These are phyloP conservation scores for Ogataea siamensis DNA, from an alignment of 805 yeast species.

Conservation along the genomic window DNA sequence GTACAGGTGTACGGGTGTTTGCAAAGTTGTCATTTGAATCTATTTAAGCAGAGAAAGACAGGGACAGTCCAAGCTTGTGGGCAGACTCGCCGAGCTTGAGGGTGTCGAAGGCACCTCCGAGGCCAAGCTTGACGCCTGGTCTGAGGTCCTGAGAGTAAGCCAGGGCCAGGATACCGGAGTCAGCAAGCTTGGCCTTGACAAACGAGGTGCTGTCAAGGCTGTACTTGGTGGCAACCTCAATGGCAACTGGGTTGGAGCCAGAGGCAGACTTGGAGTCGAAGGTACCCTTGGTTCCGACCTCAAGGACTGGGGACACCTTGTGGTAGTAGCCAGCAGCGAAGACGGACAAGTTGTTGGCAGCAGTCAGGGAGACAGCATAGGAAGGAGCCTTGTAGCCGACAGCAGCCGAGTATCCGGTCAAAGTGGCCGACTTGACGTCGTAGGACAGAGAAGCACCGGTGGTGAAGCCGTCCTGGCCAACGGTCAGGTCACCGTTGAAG, in stretches of 20 bases:
- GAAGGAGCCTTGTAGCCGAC: slow-evolving; percentile 88
- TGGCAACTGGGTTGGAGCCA: slow-evolving; percentile 75
- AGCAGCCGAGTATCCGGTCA: slow-evolving; percentile 91
- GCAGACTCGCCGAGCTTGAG: slow-evolving; percentile 93
- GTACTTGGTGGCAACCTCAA: slow-evolving; percentile 97
- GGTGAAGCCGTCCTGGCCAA: slow-evolving; percentile 94
- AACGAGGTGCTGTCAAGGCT: slow-evolving; percentile 81
- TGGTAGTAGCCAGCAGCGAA: slow-evolving; percentile 97
- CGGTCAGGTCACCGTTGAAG: slow-evolving; percentile 91
- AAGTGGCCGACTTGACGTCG: slow-evolving; percentile 89
- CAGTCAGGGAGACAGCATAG: slow-evolving; percentile 82
- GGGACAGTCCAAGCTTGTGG: slow-evolving; percentile 95
- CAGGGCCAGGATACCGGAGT: slow-evolving; percentile 90
- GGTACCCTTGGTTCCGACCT: slow-evolving; percentile 97
- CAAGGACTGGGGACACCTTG: slow-evolving; percentile 85
- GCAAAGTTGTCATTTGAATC: slow-evolving; percentile 1
- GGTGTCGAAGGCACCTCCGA: slow-evolving; percentile 96
- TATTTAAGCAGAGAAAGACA: slow-evolving; percentile 85
- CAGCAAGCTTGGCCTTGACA: slow-evolving; percentile 95
- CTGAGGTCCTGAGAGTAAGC: slow-evolving; percentile 92
- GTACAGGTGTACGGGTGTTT: slow-evolving; percentile 8
- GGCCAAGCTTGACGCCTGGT: slow-evolving; percentile 95
- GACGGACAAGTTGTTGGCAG: slow-evolving; percentile 81
- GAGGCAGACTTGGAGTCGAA: slow-evolving; percentile 81
- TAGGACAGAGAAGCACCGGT: slow-evolving; percentile 97